Base-by-base conservation (phyloP, 2,329 filamentous ascomycete species). In the Proliferodiscus dingleyae region DNA sequence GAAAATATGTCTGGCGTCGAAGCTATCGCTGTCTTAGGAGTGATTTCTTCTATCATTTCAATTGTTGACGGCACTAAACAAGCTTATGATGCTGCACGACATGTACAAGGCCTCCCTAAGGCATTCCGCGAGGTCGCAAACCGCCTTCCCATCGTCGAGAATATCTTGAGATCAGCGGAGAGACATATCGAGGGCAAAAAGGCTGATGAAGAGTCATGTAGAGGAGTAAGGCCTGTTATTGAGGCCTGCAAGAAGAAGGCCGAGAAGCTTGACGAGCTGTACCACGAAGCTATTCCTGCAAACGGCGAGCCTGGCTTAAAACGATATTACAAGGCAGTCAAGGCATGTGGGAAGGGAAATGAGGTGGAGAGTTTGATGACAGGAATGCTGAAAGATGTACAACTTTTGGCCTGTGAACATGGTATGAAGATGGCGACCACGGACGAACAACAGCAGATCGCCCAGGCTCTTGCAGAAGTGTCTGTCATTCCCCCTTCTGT, bases 341-440 rank as follows among this genome's bases (percentile, higher is more conserved):
- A 30, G 41, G 49, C 46, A 47, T 42, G 49, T 28, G 44, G 43
- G 19, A 55, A 52, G 22, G 53, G 40, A 4, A 36, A 45, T 19
- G 46, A 40, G 49, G 51, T 57, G 21, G 54, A 55, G 43, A 26
- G 29, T 32, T 53, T 57, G 41, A 57, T 56, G 49, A 51, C 48
- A 36, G 54, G 45, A 40, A 54, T 57, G 46, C 30, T 54, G 32
- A 56, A 51, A 39, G 53, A 57, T 21, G 47, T 41, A 28, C 53
- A 57, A 47, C 5, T 56, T 34, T 40, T 57, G 43, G 47, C 37
- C 41, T 50, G 29, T n/a, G 11, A 11, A 6, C 24, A 26, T 11
- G 6, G 11, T 6, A 26, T 26, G 6, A 26, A 6, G 11, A 6
- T 26, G 6, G 11, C 6, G 6, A 26, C 11, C 11, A 26, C 24